A percentile compares a stretch with the other conserved stretches of the same genome.
These are phyloP conservation scores for Osmanthus fragrans DNA, from an alignment of 257 asterid species.

Conservation along the genomic window DNA sequence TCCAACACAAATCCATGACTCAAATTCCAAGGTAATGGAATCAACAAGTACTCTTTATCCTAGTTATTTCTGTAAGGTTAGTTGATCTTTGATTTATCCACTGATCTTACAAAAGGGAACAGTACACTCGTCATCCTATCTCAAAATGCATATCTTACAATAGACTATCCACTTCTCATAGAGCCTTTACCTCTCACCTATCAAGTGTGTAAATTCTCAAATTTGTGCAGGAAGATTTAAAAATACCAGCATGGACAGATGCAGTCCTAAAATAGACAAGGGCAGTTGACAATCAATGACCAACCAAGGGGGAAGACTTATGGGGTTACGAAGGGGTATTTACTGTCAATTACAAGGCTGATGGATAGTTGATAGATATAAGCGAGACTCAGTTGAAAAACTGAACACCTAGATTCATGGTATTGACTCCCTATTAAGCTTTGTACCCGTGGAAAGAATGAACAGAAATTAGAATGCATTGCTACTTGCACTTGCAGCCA, in stretches of 20 bases:
- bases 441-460: not conserved
- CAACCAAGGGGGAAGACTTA: not conserved
- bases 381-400: not conserved
- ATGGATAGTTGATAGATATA: not conserved
- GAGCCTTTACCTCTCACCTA: not conserved
- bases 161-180: too few relatives aligned
- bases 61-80: not conserved
- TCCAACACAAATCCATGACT: not conserved
- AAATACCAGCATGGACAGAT: not conserved
- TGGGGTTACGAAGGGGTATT: not conserved
- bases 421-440: not conserved
- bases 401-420: not conserved
- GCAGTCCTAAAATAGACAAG: not conserved
- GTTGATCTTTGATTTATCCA: not conserved
- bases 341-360: not conserved
- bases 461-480: not conserved
- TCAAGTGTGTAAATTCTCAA: not conserved
- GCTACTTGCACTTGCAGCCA: not conserved
- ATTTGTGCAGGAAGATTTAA: not conserved
- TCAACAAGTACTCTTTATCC: not conserved
- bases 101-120: not conserved
- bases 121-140: not conserved
- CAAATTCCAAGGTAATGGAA: not conserved
- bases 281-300: not conserved
- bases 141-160: not conserved